Conservation (phyloP, 108 stramenopile species). For the Craspedostauros australis region DNA sequence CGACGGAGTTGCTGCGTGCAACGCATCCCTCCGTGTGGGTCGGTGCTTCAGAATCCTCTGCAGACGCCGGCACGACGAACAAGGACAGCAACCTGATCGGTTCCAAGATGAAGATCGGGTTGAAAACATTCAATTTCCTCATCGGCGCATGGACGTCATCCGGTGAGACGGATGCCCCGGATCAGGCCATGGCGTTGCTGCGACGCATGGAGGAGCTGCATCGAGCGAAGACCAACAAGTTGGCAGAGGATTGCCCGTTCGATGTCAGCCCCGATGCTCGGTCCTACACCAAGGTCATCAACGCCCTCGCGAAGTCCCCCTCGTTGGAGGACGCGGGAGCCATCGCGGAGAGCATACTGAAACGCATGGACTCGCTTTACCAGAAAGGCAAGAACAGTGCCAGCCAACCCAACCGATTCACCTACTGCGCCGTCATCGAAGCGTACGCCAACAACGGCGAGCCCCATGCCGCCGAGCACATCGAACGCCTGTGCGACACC, state of each 20-base stretch:
- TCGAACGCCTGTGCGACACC: slow-evolving; percentile 23
- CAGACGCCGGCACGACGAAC: neutral
- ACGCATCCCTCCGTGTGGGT: slow-evolving; percentile 2
- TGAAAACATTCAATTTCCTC: slow-evolving; percentile 59
- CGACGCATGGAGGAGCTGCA: slow-evolving; percentile 51
- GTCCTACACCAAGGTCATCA: slow-evolving; percentile 66
- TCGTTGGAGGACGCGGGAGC: slow-evolving; percentile 55
- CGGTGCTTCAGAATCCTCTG: neutral
- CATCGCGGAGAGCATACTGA: slow-evolving; percentile 41
- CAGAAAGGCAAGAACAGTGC: slow-evolving; percentile 18
- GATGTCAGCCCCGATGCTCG: slow-evolving; percentile 46
- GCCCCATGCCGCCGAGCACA: slow-evolving; percentile 34
- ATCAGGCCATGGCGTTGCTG: slow-evolving; percentile 40
- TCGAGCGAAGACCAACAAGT: too few species aligned
- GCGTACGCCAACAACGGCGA: slow-evolving; percentile 63
- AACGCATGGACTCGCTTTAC: slow-evolving; percentile 37
- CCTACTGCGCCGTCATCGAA: slow-evolving; percentile 76
- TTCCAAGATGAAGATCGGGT: slow-evolving; percentile 41
- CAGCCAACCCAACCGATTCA: slow-evolving; percentile 54
- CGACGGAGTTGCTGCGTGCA: slow-evolving; percentile 28
- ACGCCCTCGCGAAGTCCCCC: slow-evolving; percentile 44
- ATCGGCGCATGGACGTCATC: slow-evolving; percentile 65
- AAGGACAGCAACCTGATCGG: neutral
- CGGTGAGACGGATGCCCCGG: slow-evolving; percentile 37
- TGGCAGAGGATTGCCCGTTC: too few species aligned